Evolutionary conservation across 1,139 yeast species (phyloP).

Genomic region (Pichia sp.): DNA sequence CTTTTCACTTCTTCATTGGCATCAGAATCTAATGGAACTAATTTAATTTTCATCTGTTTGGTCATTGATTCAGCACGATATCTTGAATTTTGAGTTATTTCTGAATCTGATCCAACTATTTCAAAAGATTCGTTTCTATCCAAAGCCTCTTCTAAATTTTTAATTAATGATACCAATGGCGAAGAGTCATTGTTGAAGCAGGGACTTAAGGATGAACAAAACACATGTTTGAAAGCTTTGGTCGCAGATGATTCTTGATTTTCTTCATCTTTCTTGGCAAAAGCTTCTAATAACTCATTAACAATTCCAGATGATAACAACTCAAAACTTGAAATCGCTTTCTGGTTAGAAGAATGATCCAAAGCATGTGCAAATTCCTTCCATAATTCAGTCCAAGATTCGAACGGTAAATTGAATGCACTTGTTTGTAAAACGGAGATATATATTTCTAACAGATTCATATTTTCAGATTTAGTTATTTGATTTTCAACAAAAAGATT

Average conservation of each 20-base stretch:
- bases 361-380: conserved; percentile 33
- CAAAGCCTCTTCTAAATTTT: conserved; percentile 65
- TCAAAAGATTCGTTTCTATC: conserved; percentile 74
- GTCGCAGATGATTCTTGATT: conserved; percentile 24
- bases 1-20: conserved; percentile 34
- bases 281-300: conserved; percentile 38
- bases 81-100: conserved; percentile 14
- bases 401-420: too few species aligned
- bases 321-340: conserved; percentile 64
- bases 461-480: conserved; percentile 24
- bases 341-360: conserved; percentile 26
- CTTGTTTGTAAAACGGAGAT: conserved; percentile 22
- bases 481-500: conserved; percentile 15
- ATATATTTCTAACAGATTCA: conserved; percentile 28
- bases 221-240: conserved; percentile 43
- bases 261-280: conserved; percentile 29
- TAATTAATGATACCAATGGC: conserved; percentile 40
- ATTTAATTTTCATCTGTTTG: conserved; percentile 58
- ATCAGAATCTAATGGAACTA: conserved; percentile 35
- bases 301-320: conserved; percentile 64
- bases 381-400: conserved; percentile 46
- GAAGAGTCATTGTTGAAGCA: conserved; percentile 26
- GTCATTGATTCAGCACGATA: conserved; percentile 59
- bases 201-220: conserved; percentile 30
- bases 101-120: conserved; percentile 40